Evolutionary conservation across 2,329 filamentous ascomycete genomes (phyloP), one percentile per base, ranked within the genome.

Genomic region (Huntiella abstrusa): DNA sequence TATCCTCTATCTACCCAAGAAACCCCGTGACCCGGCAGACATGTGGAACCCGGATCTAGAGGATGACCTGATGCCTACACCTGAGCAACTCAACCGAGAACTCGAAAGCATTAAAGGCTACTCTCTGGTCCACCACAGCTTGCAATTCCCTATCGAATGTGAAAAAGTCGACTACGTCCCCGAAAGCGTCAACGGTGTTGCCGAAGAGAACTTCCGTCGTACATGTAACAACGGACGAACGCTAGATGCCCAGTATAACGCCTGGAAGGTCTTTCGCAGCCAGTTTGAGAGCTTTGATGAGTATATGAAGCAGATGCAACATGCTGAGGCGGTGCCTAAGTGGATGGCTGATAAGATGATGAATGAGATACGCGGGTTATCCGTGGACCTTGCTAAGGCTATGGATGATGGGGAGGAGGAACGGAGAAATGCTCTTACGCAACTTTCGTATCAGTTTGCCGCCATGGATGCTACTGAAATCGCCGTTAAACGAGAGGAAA

Each of bases 291-390:
- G 34, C 10, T 28, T 34, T 4, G 41, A 43, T 34, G n/a, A 34
- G 28, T 15, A 34, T 16, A 34, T 43, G 41, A 16, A 16, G 7
- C 41, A 35, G 4, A 10, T 33, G n/a, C 28, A 43, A n/a, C 12
- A 17, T 10, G 16, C 17, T 7, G 41, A 43, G 10, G 28, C 32
- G 15, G 41, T 43, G 7, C 41, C 41, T 4, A 15, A 13, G 13
- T 43, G 41, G 41, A 19, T 43, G 16, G 41, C 41, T 11, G 41
- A 43, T 33, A 34, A 43, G 32, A 43, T 43, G 41, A 43, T 43
- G 41, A 34, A 34, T 19, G 11, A 43, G 32, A 33, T 43, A 34
- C 41, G 41, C 3, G 41, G 41, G 8, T 7, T 43, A 5, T 43
- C 41, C 6, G 11, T 34, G 12, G 41, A 43, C 13, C 33, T 43